Base-by-base conservation (phyloP, 2,329 filamentous ascomycete species). In the Geosmithia flava region DNA sequence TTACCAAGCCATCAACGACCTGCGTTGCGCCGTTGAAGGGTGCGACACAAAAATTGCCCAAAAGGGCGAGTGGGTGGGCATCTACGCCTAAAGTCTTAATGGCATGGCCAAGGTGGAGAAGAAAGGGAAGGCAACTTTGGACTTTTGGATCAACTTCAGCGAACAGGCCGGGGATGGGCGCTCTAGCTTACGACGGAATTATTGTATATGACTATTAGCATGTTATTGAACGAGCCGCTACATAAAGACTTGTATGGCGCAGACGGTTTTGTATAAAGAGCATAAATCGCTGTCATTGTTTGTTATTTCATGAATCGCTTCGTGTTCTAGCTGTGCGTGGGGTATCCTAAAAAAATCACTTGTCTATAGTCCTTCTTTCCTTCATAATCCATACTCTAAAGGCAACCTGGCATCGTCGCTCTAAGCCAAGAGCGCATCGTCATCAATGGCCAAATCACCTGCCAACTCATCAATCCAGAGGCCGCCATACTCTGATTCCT, bases 21-120 rank as follows among this genome's bases (percentile, higher is more conserved):
- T 75, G 2, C 54, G 69, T 3, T 83, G 80, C 53, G 72, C 72
- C 0, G 78, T 83, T 0, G 75, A 79, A 0, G 71, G 65, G 33
- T 83, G 80, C 58, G 58, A 68, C 1, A 68, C 69, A 1, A 78
- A 79, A 33, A 73, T 80, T 3, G 65, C 63, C 16, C 56, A 58
- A 17, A 83, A 82, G 59, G 60, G 63, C 2, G 70, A 75, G 44
- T 83, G 80, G 80, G 71, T 83, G 16, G 80, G 80, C 11, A 71
- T 82, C 39, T 83, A 75, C 30, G 40, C 37, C 13, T 47, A 27
- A 45, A 23, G 11, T 11, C 33, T 37, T 13, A 11, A 37, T 13
- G 33, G 13, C 43, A n/a, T 45, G 19, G 19, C 10, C 10, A 45
- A 29, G 7, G 8, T 8, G n/a, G 17, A 17, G 17, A 23, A 33